Percentiles rank a stretch among this genome's conserved stretches.
Conservation (phyloP, 106 monocot genomes). For the Dactylorhiza incarnata region DNA sequence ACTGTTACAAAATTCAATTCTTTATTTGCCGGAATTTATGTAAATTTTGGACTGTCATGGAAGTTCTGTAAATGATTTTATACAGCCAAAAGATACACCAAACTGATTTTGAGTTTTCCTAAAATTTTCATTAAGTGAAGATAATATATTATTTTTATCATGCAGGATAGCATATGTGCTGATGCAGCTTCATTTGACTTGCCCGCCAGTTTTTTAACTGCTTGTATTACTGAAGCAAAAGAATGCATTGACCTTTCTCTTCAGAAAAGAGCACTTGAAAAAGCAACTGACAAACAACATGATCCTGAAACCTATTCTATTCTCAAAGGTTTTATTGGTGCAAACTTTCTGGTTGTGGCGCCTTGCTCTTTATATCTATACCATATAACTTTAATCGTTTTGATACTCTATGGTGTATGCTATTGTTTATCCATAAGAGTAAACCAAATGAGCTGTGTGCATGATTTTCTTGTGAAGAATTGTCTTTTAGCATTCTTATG, state of each 20-base stretch:
- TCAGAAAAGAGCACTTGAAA: conserved; percentile 52
- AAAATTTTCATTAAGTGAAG: conserved; percentile 16
- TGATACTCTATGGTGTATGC: not conserved
- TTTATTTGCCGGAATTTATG: too few relatives aligned
- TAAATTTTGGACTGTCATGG: not conserved
- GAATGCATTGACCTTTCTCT: conserved; percentile 61
- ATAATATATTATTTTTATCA: conserved; percentile 2
- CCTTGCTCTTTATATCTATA: not conserved
- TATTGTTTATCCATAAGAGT: not conserved
- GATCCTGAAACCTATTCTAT: conserved; percentile 98
- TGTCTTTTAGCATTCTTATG: not conserved
- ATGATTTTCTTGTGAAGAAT: not conserved
- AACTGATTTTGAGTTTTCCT: not conserved
- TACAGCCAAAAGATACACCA: not conserved
- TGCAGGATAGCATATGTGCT: conserved; percentile 89
- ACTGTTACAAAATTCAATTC: not conserved
- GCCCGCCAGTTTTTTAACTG: conserved; percentile 48
- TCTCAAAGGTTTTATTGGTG: conserved; percentile 45
- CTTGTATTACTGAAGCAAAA: conserved; percentile 90
- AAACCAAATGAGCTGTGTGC: not conserved
- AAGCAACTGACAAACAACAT: conserved; percentile 64
- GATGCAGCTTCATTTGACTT: conserved; percentile 98
- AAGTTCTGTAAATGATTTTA: not conserved
- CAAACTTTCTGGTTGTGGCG: not conserved
- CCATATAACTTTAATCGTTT: not conserved